These are phyloP conservation scores for Colletotrichum incanum DNA, from an alignment of 2,329 filamentous ascomycete genomes.

Conservation along the genomic window DNA sequence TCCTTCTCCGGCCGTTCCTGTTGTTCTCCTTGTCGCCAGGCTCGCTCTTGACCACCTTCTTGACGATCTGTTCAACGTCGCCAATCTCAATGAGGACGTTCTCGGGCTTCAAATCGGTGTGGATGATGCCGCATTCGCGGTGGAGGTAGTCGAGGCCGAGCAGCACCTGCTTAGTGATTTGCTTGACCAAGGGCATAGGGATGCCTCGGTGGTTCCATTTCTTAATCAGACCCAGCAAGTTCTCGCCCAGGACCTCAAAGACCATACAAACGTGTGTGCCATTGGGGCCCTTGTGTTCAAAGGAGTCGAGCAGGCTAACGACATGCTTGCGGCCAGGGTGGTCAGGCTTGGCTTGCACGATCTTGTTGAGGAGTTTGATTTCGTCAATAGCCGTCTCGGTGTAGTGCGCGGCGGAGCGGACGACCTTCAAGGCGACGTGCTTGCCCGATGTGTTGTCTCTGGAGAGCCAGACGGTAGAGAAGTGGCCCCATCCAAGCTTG, in stretches of 20 bases:
- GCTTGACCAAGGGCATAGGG: constrained; percentile 95
- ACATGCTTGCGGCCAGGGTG: constrained; percentile 96
- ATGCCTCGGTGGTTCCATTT: constrained; percentile 98
- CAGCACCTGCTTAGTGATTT: constrained; percentile 98
- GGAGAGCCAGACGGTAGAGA: constrained; percentile 94
- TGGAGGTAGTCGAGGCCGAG: constrained; percentile 97
- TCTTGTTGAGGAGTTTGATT: constrained; percentile 97
- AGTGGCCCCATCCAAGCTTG: constrained; percentile 98
- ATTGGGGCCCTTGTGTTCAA: constrained; percentile 97
- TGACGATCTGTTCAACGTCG: constrained; percentile 98
- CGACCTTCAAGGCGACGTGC: constrained; percentile 97
- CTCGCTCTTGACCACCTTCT: constrained; percentile 92
- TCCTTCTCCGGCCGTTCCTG: constrained; percentile 89
- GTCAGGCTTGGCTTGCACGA: constrained; percentile 93
- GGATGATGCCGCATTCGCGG: constrained; percentile 98
- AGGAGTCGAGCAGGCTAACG: constrained; percentile 95
- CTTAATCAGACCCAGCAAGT: constrained; percentile 95
- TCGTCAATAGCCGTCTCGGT: constrained; percentile 99
- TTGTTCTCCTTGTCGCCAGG: constrained; percentile 85
- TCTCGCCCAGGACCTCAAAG: constrained; percentile 97
- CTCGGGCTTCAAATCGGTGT: constrained; percentile 97
- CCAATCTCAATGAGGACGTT: constrained; percentile 99
- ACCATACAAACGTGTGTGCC: constrained; percentile 99
- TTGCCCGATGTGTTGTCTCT: constrained; percentile 90
- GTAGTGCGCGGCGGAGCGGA: constrained; percentile 97